Base-by-base conservation (phyloP, 352 stramenopile species). In the Hyaloperonospora arabidopsidis region DNA sequence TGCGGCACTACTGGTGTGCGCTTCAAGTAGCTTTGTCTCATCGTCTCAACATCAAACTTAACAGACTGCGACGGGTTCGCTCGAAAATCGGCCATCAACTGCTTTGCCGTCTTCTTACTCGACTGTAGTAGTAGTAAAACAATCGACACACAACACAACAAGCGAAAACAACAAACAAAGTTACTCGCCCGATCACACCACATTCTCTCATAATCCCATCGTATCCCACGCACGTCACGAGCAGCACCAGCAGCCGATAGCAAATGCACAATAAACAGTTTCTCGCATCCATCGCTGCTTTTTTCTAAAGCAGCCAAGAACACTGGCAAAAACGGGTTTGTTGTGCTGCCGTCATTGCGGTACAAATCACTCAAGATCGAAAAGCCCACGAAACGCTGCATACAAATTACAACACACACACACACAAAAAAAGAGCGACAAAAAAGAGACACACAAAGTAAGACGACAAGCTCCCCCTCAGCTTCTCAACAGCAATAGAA, bases 251-350 rank as follows among this genome's bases (percentile, higher is more conserved):
- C 45, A 34, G 72, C 59, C 2, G 72, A 72, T 28, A 95, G 67
- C 55, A 93, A 60, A 40, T 89, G 69, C 7, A 83, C 59, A 29
- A 93, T 57, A 46, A 88, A 93, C 36, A 88, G 85, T 51, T 90
- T 88, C 59, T 94, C 84, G 40, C 72, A 79, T 3, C 77, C 19
- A 49, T 91, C 82, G 39, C 56, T 85, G 47, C 67, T 69, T 45
- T 79, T 84, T 52, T 95, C 85, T 36, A 95, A 52, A 7, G 82
- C 76, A 40, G 93, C 82, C 18, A 95, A 57, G 52, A 96, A 90
- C 18, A 93, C 81, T 3, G 85, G 85, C 25, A 95, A 55, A 64
- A 96, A 96, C 29, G 85, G 87, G 51, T 96, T 96, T 47, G 74
- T 89, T 10, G 45, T 65, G 0, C 69, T 67, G 12, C 74, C 65